Evolutionary conservation across 208 protist species (phyloP), one percentile per base, ranked within the genome.

Genomic region (Crithidia fasciculata): DNA sequence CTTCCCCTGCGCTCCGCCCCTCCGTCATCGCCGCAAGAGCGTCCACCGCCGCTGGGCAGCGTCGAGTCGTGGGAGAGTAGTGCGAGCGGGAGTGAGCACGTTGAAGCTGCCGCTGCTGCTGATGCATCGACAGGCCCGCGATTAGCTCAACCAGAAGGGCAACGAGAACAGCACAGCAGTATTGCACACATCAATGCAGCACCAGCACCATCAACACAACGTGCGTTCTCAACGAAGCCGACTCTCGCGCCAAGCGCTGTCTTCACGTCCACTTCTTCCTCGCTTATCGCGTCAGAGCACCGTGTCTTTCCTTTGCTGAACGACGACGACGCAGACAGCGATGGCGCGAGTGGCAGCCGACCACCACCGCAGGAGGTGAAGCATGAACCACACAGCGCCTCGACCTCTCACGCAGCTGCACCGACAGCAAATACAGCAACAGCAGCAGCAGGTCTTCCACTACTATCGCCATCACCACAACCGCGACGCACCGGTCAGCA

Each of bases 11-110:
- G 52, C 64, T 45, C 64, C 37, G 16, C 50, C 49, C 45, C 64
- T 49, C 45, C 45, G 7, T 49, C 45, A 49, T 49, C 45, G 28
- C 28, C 28, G 28, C 28, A 28, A 28, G 28, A 28, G 28, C 28
- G 28, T 28, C 28, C 28, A 28, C 28, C n/a, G 16, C 64, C 64
- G 9, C 64, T 45, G 16, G 53, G 60, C 37, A 50, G 52, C 10
- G 47, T 73, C 4, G 66, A 78, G 15, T 78, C 74, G 39, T 72
- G 58, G 74, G 66, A 63, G 10, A 73, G 49, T 44, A 43, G 69
- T 19, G 16, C 43, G 5, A 50, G 54, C 50, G 36, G 64, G 18
- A 59, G 43, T 7, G 44, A 52, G 62, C 10, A 6, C 2, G 49
- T 6, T 2, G 37, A 5, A 55, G 36, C 6, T 18, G 50, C 4